Conservation (phyloP, 2,329 filamentous ascomycete genomes). For the Aaosphaeria pasadenensis region DNA sequence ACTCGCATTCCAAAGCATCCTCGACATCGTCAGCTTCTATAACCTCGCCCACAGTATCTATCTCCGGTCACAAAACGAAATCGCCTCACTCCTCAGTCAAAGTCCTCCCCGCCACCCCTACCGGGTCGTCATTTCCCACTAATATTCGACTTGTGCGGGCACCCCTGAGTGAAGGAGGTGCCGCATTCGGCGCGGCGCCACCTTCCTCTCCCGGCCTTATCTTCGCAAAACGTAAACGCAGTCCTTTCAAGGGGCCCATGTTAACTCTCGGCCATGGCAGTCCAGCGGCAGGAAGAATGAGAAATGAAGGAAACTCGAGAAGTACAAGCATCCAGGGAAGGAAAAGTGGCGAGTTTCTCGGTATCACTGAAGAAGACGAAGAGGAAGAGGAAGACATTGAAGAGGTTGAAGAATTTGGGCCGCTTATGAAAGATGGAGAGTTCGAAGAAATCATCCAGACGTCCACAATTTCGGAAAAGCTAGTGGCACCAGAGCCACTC, state of each 20-base stretch:
- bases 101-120: constrained; percentile 88
- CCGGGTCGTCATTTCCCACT: constrained; percentile 68
- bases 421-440: constrained; percentile 39
- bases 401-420: constrained; percentile 59
- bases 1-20: constrained; percentile 89
- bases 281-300: constrained; percentile 2
- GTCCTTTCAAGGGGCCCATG: constrained; percentile 77
- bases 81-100: constrained; percentile 88
- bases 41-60: constrained; percentile 42
- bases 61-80: constrained; percentile 59
- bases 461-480: too few relatives aligned
- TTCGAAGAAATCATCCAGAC: constrained; percentile 1
- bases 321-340: constrained; percentile 63
- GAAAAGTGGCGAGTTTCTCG: constrained; percentile 71
- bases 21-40: constrained; percentile 80
- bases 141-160: constrained; percentile 80
- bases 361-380: constrained; percentile 46
- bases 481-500: too few relatives aligned
- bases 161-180: constrained; percentile 41
- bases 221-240: constrained; percentile 79
- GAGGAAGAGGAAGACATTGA: constrained; percentile 53
- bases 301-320: constrained; percentile 19
- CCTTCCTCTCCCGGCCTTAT: constrained; percentile 64
- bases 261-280: constrained; percentile 44
- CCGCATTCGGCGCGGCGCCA: constrained; percentile 51